Evolutionary conservation across 192 early-diverging fungal genomes (phyloP).

Genomic region (Rhizophlyctis rosea): DNA sequence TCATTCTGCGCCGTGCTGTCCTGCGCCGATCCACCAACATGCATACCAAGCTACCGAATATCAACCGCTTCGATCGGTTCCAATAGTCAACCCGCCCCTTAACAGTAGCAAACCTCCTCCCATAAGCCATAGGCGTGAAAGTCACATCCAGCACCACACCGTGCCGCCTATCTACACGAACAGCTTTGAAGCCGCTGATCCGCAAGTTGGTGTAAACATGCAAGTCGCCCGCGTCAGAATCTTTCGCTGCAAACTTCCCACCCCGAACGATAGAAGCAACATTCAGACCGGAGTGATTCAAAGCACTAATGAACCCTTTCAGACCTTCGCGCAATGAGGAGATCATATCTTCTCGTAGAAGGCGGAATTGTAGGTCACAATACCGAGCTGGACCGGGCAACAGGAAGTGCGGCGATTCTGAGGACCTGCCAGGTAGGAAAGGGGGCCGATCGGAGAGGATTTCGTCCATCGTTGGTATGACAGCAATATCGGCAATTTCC

Average conservation of each 20-base stretch:
- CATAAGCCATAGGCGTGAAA: background rate
- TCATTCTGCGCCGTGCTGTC: no score
- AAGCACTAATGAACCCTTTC: constrained; percentile 31
- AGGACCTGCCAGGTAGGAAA: constrained; percentile 47
- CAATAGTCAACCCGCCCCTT: constrained; percentile 39
- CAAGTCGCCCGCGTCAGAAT: constrained; percentile 12
- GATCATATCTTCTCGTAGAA: constrained; percentile 59
- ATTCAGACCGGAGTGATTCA: no score
- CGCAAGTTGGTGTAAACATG: constrained; percentile 10
- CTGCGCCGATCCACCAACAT: constrained; percentile 9
- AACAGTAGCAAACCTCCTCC: background rate
- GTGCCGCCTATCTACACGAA: constrained; percentile 7
- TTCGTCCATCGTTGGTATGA: constrained; percentile 56
- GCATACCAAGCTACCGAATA: constrained; percentile 46
- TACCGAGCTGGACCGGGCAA: constrained; percentile 42
- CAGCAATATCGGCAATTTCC: constrained; percentile 41
- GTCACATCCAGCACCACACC: background rate
- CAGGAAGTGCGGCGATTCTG: constrained; percentile 31
- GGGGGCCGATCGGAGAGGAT: constrained; percentile 36
- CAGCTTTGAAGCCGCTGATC: constrained; percentile 7
- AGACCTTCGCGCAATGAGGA: constrained; percentile 41
- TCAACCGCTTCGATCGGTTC: constrained; percentile 40
- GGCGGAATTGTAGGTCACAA: constrained; percentile 57
- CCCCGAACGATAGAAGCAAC: background rate
- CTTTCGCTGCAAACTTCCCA: constrained; percentile 11